Base-by-base conservation (phyloP, 1,284 basidiomycete genomes). In the Apiotrichum sp. region DNA sequence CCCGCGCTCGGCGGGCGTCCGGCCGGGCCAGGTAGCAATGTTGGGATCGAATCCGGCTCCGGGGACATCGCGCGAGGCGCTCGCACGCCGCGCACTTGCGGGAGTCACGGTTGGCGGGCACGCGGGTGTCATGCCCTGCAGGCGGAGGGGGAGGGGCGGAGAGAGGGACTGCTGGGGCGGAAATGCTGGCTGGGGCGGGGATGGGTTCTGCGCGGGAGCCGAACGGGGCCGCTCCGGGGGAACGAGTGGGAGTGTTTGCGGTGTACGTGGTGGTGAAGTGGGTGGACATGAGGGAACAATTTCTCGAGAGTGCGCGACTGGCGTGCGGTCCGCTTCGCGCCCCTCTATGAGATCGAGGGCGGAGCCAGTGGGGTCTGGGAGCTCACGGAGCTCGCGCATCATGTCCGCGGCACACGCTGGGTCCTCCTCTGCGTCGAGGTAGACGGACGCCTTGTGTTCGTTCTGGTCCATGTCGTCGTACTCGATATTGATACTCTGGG, bases 371-470 rank as follows among this genome's bases (percentile, higher is more conserved):
- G 62, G 48, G 7, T 70, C 67, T 2, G 70, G 68, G 4, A 68
- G 45, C 33, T 68, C 65, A 47, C 70, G 58, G 33, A 72, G 62
- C 50, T 72, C 69, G 14, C 57, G 52, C 46, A 69, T 50, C 7
- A 71, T 65, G 29, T 71, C 65, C 0, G 68, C 62, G 22, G 8
- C 36, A 38, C 36, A 8, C 8, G 50, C 59, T 13, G 65, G 64
- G 4, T 31, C 45, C 49, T 68, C 64, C 3, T 42, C 45, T 32
- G 71, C 69, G 46, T 73, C 71, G 13, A 72, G 58, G 56, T 73
- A 71, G 7, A 71, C 60, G n/a, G 63, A 65, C 9, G 44, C 62
- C 49, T 64, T 65, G 10, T 56, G 47, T 29, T 46, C 50, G 34
- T 50, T 49, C 7, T 8, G 35, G 14, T 29, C 47, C 9, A 11